Percentiles rank a stretch among this genome's conserved stretches.
These are phyloP conservation scores for Cutaneotrichosporon daszewskae DNA, from an alignment of 1,284 basidiomycete genomes.

Conservation along the genomic window DNA sequence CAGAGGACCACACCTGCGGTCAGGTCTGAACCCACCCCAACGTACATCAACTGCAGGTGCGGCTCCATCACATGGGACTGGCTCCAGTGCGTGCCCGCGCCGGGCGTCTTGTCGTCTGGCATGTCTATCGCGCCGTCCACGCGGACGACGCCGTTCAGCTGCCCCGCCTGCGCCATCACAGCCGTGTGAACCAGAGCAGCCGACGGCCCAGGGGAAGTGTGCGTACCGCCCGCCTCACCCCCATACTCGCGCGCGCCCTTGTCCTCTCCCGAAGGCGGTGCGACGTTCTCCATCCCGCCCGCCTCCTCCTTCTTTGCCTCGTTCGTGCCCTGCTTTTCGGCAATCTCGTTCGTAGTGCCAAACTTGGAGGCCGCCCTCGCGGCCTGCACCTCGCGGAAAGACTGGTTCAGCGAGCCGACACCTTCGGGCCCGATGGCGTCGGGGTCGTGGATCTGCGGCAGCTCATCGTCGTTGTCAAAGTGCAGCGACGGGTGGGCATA, in stretches of 20 bases:
- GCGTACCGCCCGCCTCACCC: slow-evolving; percentile 36
- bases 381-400: slow-evolving; percentile 6
- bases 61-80: slow-evolving; percentile 39
- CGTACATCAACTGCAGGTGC: slow-evolving; percentile 48
- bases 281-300: slow-evolving; percentile 33
- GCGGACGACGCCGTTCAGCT: neutral
- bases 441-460: neutral
- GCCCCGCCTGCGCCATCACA: slow-evolving; percentile 11
- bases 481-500: slow-evolving; percentile 40
- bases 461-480: slow-evolving; percentile 27
- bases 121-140: slow-evolving; percentile 7
- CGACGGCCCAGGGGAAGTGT: slow-evolving; percentile 10
- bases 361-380: neutral
- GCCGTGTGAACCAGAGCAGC: slow-evolving; percentile 7
- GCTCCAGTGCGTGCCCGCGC: slow-evolving; percentile 24
- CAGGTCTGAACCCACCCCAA: slow-evolving; percentile 12
- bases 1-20: slow-evolving; percentile 62
- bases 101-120: slow-evolving; percentile 3
- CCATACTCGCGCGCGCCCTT: slow-evolving; percentile 29
- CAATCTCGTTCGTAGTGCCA: slow-evolving; percentile 1
- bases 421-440: slow-evolving; percentile 19
- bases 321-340: slow-evolving; percentile 2
- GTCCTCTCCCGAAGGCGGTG: slow-evolving; percentile 28
- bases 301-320: slow-evolving; percentile 18
- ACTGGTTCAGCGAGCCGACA: slow-evolving; percentile 28